Base-by-base conservation (phyloP, 495 filamentous ascomycete species). In the Podospora didyma region DNA sequence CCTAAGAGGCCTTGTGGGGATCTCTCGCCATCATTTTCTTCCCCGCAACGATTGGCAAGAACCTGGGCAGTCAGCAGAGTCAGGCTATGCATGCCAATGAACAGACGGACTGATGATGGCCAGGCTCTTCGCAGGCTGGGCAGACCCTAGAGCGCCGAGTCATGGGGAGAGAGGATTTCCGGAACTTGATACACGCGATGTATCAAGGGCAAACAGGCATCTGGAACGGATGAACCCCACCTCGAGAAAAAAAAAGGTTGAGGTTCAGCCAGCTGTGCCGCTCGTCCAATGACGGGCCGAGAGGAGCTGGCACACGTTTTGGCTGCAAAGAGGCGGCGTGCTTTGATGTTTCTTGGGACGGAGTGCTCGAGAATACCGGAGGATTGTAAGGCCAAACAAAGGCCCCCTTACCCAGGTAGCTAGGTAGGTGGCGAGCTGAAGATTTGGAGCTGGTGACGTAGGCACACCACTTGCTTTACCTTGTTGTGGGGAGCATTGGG, bases 111-210 rank as follows among this genome's bases (percentile, higher is more conserved):
- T 42, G 20, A 17, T 26, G n/a, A 48, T 39, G 53, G 54, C 26
- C 19, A 17, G 23, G 7, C 17, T 14, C 39, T 37, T 31, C 23
- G 26, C 19, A 20, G 39, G 19, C 19, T 39, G 24, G 17, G 35
- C 21, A 3, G n/a, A 42, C 46, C 28, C 54, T 23, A 26, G 52
- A 17, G 17, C 51, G 39, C 28, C 51, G 12, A 54, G 46, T 24
- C 49, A 52, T 59, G 54, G 57, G n/a, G 34, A 48, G 34, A 52
- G 46, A 21, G 31, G 54, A 61, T 64, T 57, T 46, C 61, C 61
- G 54, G 49, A 56, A 54, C 37, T 35, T 64, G 61, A 64, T 52
- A 64, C 61, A 60, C 28, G 44, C 22, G 19, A 39, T 50, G 57
- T 44, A 23, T 60, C 60, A 62, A 54, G 51, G 23, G 48, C n/a